These are phyloP conservation scores for Mucor irregularis DNA, from an alignment of 371 early-diverging fungal genomes.

Conservation along the genomic window DNA sequence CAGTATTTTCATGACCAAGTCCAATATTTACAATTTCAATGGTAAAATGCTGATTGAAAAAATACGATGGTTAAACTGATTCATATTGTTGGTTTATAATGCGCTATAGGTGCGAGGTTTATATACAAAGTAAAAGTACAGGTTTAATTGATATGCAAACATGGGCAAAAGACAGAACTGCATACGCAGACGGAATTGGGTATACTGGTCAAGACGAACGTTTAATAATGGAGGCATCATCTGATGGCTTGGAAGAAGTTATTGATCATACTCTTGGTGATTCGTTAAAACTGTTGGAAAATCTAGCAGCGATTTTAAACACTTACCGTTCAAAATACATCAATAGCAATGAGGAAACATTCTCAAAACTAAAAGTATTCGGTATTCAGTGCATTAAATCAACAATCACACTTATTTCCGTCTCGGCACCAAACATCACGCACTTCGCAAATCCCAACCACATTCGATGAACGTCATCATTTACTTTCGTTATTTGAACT, in stretches of 20 bases:
- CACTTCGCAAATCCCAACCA: no score
- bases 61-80: constrained; percentile 12
- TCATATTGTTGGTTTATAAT: constrained; percentile 8
- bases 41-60: constrained; percentile 14
- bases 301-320: constrained; percentile 10
- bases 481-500: no score
- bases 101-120: constrained; percentile 7
- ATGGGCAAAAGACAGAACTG: constrained; percentile 15
- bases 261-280: constrained; percentile 13
- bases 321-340: neutral
- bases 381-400: constrained; percentile 9
- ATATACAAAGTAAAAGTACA: constrained; percentile 7
- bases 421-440: no score
- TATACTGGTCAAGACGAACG: constrained; percentile 12
- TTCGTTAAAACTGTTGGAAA: constrained; percentile 8
- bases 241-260: constrained; percentile 13
- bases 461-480: no score
- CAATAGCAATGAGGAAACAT: constrained; percentile 2
- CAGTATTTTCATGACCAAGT: constrained; percentile 14
- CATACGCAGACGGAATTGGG: constrained; percentile 17
- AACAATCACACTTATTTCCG: no score
- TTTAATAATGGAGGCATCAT: constrained; percentile 15
- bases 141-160: constrained; percentile 12
- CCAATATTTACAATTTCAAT: constrained; percentile 16
- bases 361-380: constrained; percentile 11